Base-by-base conservation (phyloP, 2,329 filamentous ascomycete species). In the Gnomoniopsis smithogilvyi region DNA sequence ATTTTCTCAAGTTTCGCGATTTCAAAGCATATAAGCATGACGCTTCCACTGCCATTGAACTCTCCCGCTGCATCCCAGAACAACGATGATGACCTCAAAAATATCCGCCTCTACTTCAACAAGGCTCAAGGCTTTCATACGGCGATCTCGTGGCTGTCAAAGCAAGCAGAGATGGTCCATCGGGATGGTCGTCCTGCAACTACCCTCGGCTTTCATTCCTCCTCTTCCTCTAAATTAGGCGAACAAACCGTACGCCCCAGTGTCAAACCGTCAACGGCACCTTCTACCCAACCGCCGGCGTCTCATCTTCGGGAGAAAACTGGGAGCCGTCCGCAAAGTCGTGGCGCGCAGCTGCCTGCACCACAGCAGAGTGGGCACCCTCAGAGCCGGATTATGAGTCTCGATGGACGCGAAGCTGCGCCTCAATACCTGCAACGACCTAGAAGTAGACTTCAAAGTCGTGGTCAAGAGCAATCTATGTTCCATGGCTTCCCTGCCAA, bases 131-230 rank as follows among this genome's bases (percentile, higher is more conserved):
- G 56, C n/a, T 62, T 59, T 24, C 48, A 53, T 2, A 62, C 49
- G 14, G 56, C 56, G 2, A 30, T 62, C 26, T 34, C 22, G 11
- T 62, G 59, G 26, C 24, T 62, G 10, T 56, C 56, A 11, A 55
- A 51, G 38, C 33, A 2, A 21, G 59, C 47, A 21, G 41, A 1
- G 6, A 41, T 30, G 7, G 22, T n/a, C 22, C 38, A 15, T 24
- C 38, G 8, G 3, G 24, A 22, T 19, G 15, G 3, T 21, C 33
- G 8, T 43, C 30, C 36, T 41, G 36, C 36, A 41, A 41, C 36
- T 14, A 41, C 36, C 4, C 11, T 15, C 15, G 36, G 36, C 36
- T 8, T 6, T 30, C 41, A 11, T 1, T 8, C 14, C 33, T 3
- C 10, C 26, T 3, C n/a, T 21, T 26, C 26, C 15, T 3, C 3